A percentile compares a stretch with the other conserved stretches of the same genome.
Conservation (phyloP, 768 basidiomycete species). For the Phanerochaete carnosa region DNA sequence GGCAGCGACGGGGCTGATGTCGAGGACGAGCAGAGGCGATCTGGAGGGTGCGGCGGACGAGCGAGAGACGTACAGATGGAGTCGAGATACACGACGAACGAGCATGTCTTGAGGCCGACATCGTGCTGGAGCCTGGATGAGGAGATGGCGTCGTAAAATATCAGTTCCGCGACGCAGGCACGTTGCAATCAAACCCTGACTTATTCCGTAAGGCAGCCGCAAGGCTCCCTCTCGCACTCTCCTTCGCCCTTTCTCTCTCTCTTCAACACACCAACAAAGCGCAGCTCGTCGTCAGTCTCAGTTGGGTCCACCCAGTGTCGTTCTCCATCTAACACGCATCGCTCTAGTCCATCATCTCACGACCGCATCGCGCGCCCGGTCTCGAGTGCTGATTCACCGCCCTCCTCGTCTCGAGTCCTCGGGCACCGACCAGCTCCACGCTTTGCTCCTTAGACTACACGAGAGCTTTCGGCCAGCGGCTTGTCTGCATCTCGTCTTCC, state of each 20-base stretch:
- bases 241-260: slow-evolving; percentile 37
- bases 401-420: slow-evolving; percentile 27
- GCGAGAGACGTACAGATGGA: slow-evolving; percentile 7
- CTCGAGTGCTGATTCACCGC: slow-evolving; percentile 5
- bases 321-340: neutral
- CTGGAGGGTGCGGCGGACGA: neutral
- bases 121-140: slow-evolving; percentile 1
- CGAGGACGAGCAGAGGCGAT: neutral
- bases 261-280: neutral
- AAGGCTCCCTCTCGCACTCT: slow-evolving; percentile 50
- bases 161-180: slow-evolving; percentile 60
- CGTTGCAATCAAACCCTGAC: slow-evolving; percentile 74
- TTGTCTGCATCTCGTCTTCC: slow-evolving; percentile 43
- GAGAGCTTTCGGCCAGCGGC: slow-evolving; percentile 20
- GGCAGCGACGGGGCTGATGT: slow-evolving; percentile 5
- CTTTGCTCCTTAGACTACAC: neutral
- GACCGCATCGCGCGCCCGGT: slow-evolving; percentile 8
- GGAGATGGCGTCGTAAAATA: slow-evolving; percentile 19
- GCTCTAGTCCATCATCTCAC: neutral
- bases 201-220: slow-evolving; percentile 42
- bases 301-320: slow-evolving; percentile 6
- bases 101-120: slow-evolving; percentile 11
- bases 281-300: neutral
- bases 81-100: slow-evolving; percentile 19
- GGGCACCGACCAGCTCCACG: neutral